phyloP scores from a whole-genome alignment of 129 eudicot species.

The Artemisia tridentata region DNA sequence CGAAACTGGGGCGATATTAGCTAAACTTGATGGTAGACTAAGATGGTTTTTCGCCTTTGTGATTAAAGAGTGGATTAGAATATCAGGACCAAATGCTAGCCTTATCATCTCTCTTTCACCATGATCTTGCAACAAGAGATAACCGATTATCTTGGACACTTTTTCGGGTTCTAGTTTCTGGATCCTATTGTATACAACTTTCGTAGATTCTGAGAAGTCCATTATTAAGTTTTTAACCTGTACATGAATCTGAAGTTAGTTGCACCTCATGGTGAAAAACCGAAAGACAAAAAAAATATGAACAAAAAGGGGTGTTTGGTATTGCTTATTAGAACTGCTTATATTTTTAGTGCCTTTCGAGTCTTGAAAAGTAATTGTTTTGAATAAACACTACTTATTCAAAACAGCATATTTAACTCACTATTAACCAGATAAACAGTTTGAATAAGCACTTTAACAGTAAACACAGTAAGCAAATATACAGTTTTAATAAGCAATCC shows the following conservation, averaged over 20 bases:
- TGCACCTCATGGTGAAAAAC: constrained; percentile 7
- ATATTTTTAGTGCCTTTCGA: too few relatives aligned
- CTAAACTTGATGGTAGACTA: constrained; percentile 28
- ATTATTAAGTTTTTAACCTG: constrained; percentile 30
- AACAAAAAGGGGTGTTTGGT: too few relatives aligned
- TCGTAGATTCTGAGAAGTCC: constrained; percentile 51
- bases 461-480: too few relatives aligned
- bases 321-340: too few relatives aligned
- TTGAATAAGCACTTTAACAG: too few relatives aligned
- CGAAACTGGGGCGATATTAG: constrained; percentile 31
- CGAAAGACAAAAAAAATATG: background rate
- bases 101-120: constrained; percentile 58
- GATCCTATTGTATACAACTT: constrained; percentile 40
- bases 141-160: constrained; percentile 53
- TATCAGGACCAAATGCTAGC: constrained; percentile 53
- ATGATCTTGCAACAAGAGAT: constrained; percentile 43
- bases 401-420: too few relatives aligned
- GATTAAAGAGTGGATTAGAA: constrained; percentile 34
- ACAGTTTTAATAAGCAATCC: background rate
- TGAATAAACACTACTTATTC: too few relatives aligned
- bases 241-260: constrained; percentile 20
- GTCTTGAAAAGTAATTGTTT: too few relatives aligned
- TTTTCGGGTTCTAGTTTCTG: constrained; percentile 48
- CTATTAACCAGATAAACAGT: background rate
- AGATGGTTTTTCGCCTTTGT: constrained; percentile 39